Percentiles rank a stretch among this genome's conserved stretches.
Evolutionary conservation across 2,329 filamentous ascomycete genomes (phyloP).

Genomic region (Coniochaeta sp.): DNA sequence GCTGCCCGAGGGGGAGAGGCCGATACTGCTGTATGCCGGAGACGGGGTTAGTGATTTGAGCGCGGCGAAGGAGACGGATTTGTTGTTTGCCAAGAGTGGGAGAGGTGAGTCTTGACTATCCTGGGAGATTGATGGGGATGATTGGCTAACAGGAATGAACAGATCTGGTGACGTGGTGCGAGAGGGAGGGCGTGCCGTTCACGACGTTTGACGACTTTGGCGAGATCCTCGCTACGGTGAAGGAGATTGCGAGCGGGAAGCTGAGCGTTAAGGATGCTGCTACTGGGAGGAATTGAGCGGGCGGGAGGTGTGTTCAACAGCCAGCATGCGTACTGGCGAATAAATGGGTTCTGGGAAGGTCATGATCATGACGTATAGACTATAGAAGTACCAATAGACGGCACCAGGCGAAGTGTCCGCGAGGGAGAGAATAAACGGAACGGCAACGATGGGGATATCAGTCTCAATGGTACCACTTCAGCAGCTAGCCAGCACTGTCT

Average conservation of each 20-base stretch:
- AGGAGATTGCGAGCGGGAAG: constrained; percentile 16
- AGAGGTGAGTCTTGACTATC: constrained; percentile 57
- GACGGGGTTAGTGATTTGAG: constrained; percentile 91
- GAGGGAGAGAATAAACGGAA: too few species aligned
- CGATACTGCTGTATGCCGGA: constrained; percentile 87
- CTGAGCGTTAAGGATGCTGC: constrained; percentile 16
- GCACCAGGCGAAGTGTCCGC: too few species aligned
- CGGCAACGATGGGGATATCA: too few species aligned
- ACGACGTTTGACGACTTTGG: constrained; percentile 82
- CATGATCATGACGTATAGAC: too few species aligned
- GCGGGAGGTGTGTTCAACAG: neutral
- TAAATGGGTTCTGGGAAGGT: too few species aligned
- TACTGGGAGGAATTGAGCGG: constrained; percentile 12
- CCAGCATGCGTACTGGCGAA: too few species aligned
- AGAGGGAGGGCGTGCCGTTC: constrained; percentile 77
- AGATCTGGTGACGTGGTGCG: constrained; percentile 86
- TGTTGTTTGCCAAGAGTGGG: constrained; percentile 89
- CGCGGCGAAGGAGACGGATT: constrained; percentile 84
- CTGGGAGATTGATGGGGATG: neutral
- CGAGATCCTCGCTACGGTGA: constrained; percentile 28
- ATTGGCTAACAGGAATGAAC: neutral
- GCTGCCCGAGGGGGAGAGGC: constrained; percentile 60
- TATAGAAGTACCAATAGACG: too few species aligned
- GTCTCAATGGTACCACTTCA: too few species aligned
- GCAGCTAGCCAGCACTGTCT: too few species aligned